A percentile compares a stretch with the other conserved stretches of the same genome.
phyloP scores from a whole-genome alignment of 2,329 filamentous ascomycete genomes.

The Ascochyta koolunga region DNA sequence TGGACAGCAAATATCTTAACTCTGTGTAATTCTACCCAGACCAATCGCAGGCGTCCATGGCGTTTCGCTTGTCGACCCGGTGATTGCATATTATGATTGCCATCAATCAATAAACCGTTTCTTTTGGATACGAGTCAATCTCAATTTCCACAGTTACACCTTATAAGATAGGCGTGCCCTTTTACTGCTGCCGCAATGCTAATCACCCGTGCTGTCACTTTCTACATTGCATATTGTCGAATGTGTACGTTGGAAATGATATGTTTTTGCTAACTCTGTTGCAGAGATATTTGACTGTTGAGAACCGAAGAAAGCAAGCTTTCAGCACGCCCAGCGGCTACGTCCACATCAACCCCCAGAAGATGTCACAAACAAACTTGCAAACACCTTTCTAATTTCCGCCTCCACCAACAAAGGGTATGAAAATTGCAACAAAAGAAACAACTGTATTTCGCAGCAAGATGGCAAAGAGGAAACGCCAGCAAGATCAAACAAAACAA shows the following conservation, averaged over 20 bases:
- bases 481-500: conserved; percentile 19
- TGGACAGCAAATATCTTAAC: not conserved
- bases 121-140: conserved; percentile 16
- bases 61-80: conserved; percentile 6
- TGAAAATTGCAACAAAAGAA: conserved; percentile 26
- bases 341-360: conserved; percentile 25
- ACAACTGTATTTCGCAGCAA: conserved; percentile 16
- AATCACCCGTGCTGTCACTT: not conserved
- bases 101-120: conserved; percentile 8
- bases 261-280: conserved; percentile 37
- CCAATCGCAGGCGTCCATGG: conserved; percentile 4
- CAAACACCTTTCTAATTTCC: conserved; percentile 16
- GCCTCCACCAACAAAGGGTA: conserved; percentile 23
- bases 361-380: conserved; percentile 20
- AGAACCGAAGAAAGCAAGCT: conserved; percentile 28
- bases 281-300: conserved; percentile 33
- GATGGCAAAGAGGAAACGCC: conserved; percentile 12
- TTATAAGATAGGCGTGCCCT: conserved; percentile 13
- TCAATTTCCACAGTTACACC: conserved; percentile 9
- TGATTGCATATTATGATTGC: conserved; percentile 16
- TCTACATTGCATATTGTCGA: not conserved
- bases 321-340: conserved; percentile 44
- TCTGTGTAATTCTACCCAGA: conserved; percentile 6
- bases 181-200: too few relatives aligned
- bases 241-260: conserved; percentile 19